These are phyloP conservation scores for Candida taoyuanica DNA, from an alignment of 805 yeast genomes.

Conservation along the genomic window DNA sequence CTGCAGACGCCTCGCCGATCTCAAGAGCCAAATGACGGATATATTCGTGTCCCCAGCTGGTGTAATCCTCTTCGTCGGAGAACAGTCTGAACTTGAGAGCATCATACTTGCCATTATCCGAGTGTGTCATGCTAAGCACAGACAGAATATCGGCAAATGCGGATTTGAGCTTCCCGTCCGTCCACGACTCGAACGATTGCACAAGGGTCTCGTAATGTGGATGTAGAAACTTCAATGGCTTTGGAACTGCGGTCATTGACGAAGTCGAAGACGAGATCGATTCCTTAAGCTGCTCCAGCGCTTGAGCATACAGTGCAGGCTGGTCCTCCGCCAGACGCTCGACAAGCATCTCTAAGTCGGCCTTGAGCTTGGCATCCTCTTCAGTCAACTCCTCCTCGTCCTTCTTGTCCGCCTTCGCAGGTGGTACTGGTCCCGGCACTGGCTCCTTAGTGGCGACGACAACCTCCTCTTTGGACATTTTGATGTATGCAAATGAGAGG, in stretches of 20 bases:
- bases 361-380: constrained; percentile 85
- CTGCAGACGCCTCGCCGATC: constrained; percentile 82
- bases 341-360: constrained; percentile 81
- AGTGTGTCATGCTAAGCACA: constrained; percentile 90
- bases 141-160: constrained; percentile 85
- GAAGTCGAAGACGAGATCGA: constrained; percentile 90
- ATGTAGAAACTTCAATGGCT: constrained; percentile 91
- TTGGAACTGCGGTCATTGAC: constrained; percentile 99
- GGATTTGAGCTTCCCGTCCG: constrained; percentile 40
- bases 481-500: no score
- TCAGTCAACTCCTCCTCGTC: constrained; percentile 84
- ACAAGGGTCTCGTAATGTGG: constrained; percentile 76
- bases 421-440: constrained; percentile 15
- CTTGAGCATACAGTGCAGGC: constrained; percentile 42
- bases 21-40: constrained; percentile 93
- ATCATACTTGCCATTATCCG: constrained; percentile 75
- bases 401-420: constrained; percentile 12
- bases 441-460: no score
- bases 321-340: constrained; percentile 64
- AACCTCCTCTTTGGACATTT: no score
- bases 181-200: constrained; percentile 66
- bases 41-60: constrained; percentile 98
- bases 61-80: constrained; percentile 52
- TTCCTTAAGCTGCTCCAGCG: constrained; percentile 67
- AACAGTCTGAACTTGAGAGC: constrained; percentile 74